phyloP scores from a whole-genome alignment of 2,329 filamentous ascomycete species.

The Fusarium cicatricum region DNA sequence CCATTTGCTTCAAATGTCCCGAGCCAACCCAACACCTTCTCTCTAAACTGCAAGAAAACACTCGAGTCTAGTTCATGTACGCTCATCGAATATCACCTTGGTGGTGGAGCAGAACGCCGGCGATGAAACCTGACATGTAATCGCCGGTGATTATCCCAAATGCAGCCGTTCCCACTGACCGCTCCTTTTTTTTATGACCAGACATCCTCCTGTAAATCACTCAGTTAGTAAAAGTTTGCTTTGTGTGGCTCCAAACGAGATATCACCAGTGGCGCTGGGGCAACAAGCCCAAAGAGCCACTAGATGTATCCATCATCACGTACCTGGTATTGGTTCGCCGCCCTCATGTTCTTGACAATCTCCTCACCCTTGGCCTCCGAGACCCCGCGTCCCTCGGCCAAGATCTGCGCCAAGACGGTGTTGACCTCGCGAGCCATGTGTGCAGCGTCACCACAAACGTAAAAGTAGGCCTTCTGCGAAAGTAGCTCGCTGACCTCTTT shows the following conservation, averaged over 20 bases:
- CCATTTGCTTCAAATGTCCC: conserved; percentile 24
- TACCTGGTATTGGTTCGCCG: conserved; percentile 95
- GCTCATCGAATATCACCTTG: conserved; percentile 33
- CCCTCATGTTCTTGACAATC: conserved; percentile 95
- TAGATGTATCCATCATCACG: conserved; percentile 35
- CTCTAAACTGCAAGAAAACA: conserved; percentile 29
- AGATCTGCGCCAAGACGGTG: conserved; percentile 83
- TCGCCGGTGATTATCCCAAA: conserved; percentile 34
- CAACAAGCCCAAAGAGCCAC: conserved; percentile 1
- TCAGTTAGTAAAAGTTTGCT: conserved; percentile 24
- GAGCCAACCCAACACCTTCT: conserved; percentile 27
- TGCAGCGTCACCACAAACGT: conserved; percentile 96
- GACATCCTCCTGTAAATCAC: conserved; percentile 68
- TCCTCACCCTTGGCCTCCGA: conserved; percentile 91
- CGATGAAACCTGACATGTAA: conserved; percentile 36
- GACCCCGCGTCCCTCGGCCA: conserved; percentile 83
- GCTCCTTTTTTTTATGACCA: conserved; percentile 64
- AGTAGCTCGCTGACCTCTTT: conserved; percentile 89
- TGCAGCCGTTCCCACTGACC: conserved; percentile 17
- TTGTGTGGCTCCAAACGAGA: background rate
- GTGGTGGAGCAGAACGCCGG: conserved; percentile 34
- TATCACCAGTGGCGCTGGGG: background rate
- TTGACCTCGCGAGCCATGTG: conserved; percentile 98
- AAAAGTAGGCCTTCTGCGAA: conserved; percentile 89
- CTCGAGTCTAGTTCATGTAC: conserved; percentile 37